phyloP scores from a whole-genome alignment of 257 asterid genomes.

The Cinchona pubescens region DNA sequence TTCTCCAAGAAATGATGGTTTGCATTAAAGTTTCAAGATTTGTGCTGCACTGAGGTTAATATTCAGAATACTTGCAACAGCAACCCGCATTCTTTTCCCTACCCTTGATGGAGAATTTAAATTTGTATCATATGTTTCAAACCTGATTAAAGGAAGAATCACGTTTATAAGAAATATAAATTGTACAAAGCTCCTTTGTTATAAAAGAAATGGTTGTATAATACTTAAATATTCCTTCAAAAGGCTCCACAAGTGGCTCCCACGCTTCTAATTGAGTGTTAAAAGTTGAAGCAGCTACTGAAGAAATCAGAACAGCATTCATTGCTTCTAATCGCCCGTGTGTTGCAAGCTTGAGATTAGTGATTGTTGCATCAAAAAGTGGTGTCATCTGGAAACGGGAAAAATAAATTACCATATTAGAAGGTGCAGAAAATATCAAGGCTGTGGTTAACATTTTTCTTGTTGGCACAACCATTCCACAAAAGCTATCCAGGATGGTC shows the following conservation, averaged over 20 bases:
- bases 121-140: slow-evolving; percentile 80
- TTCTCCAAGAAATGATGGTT: slow-evolving; percentile 79
- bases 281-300: slow-evolving; percentile 92
- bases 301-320: slow-evolving; percentile 85
- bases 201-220: slow-evolving; percentile 2
- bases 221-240: slow-evolving; percentile 96
- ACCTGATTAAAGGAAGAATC: slow-evolving; percentile 42
- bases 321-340: slow-evolving; percentile 87
- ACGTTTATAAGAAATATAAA: background rate
- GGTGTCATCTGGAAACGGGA: slow-evolving; percentile 77
- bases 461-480: slow-evolving; percentile 74
- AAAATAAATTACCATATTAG: slow-evolving; percentile 21
- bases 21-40: slow-evolving; percentile 74
- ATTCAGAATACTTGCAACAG: slow-evolving; percentile 80
- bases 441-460: slow-evolving; percentile 14
- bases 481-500: slow-evolving; percentile 84
- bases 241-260: slow-evolving; percentile 99
- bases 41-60: slow-evolving; percentile 84
- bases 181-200: background rate
- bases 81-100: slow-evolving; percentile 79
- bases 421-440: slow-evolving; percentile 17
- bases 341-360: slow-evolving; percentile 90
- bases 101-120: slow-evolving; percentile 53
- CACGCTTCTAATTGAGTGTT: slow-evolving; percentile 88
- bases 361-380: slow-evolving; percentile 88